Evolutionary conservation across 305 asterid species (phyloP).

Genomic region (Fraxinus nigra): DNA sequence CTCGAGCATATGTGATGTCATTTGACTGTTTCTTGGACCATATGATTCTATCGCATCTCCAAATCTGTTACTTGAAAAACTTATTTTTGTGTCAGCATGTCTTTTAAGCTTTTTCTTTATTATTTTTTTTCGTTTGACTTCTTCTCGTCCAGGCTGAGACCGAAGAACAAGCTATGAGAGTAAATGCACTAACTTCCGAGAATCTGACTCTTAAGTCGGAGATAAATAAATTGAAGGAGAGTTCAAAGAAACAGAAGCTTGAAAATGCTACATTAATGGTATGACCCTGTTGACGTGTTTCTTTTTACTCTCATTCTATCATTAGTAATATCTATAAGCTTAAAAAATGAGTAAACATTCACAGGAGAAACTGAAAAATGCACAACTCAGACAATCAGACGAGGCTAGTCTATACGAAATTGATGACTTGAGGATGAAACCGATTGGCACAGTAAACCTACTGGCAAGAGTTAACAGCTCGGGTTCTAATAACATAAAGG

Average conservation of each 20-base stretch:
- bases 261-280: slow-evolving; percentile 70
- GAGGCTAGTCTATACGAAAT: slow-evolving; percentile 32
- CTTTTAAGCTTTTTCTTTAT: not conserved
- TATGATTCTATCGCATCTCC: not conserved
- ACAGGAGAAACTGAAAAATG: slow-evolving; percentile 64
- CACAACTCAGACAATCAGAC: slow-evolving; percentile 34
- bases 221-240: slow-evolving; percentile 52
- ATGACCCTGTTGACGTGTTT: slow-evolving; percentile 4
- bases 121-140: not conserved
- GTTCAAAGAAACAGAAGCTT: slow-evolving; percentile 65
- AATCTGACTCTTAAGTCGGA: slow-evolving; percentile 71
- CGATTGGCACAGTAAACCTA: slow-evolving; percentile 73
- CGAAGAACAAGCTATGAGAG: slow-evolving; percentile 75
- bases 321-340: not conserved
- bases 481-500: slow-evolving; percentile 34
- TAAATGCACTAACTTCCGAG: slow-evolving; percentile 63
- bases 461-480: slow-evolving; percentile 76
- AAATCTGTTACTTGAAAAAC: not conserved
- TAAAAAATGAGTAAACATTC: slow-evolving; percentile 2
- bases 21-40: not conserved
- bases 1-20: not conserved
- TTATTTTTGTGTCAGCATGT: not conserved
- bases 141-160: slow-evolving; percentile 68
- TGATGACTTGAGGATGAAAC: slow-evolving; percentile 46
- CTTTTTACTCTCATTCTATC: not conserved